These are phyloP conservation scores for Reutealis trisperma DNA, from an alignment of 345 rosid genomes.

Conservation along the genomic window DNA sequence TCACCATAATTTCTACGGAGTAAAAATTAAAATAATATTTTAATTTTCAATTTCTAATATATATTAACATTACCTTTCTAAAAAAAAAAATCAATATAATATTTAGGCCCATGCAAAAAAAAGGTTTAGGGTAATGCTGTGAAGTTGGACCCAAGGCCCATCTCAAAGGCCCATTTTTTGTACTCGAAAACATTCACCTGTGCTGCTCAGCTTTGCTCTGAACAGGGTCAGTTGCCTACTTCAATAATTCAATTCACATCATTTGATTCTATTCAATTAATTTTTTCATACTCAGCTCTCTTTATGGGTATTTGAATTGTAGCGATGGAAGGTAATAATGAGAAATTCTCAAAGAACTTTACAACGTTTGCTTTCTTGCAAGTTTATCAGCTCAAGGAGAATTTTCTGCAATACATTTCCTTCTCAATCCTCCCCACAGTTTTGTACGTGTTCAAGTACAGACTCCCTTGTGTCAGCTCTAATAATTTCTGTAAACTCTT, in stretches of 20 bases:
- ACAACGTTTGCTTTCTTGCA: neutral
- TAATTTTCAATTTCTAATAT: no score
- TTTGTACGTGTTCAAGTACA: conserved; percentile 20
- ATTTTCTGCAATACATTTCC: neutral
- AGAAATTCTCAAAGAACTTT: conserved; percentile 15
- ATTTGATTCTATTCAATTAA: no score
- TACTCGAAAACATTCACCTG: no score
- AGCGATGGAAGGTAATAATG: conserved; percentile 30
- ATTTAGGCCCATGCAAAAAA: no score
- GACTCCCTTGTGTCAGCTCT: conserved; percentile 51
- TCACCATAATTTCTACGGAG: no score
- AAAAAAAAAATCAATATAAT: neutral
- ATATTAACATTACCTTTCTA: no score
- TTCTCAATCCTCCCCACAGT: conserved; percentile 18
- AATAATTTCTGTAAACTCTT: conserved; percentile 42
- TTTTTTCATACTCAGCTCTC: neutral
- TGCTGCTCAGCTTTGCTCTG: no score
- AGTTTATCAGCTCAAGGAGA: neutral
- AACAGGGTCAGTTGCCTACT: neutral
- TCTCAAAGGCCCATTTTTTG: no score
- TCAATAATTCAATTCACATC: neutral
- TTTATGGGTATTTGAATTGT: neutral
- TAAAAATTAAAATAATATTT: no score
- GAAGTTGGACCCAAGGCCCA: neutral
- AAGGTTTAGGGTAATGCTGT: neutral